A percentile compares a stretch with the other conserved stretches of the same genome.
These are phyloP conservation scores for Abelmoschus esculentus DNA, from an alignment of 345 rosid genomes.

Conservation along the genomic window DNA sequence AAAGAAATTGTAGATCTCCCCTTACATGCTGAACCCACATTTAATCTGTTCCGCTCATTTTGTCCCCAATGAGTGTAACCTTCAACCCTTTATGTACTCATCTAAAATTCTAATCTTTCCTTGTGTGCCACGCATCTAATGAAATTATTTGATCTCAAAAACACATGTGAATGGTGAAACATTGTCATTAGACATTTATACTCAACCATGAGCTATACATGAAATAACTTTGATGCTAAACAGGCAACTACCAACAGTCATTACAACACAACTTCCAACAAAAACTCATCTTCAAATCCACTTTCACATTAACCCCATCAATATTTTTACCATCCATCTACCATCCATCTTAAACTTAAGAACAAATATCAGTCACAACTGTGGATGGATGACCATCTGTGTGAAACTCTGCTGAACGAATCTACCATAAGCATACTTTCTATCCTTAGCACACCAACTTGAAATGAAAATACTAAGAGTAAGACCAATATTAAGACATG, in stretches of 20 bases:
- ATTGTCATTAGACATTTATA: not conserved
- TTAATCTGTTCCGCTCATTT: not conserved
- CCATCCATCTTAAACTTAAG: not conserved
- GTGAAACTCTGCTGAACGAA: not conserved
- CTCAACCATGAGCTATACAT: not conserved
- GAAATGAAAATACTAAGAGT: not conserved
- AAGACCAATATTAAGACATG: not conserved
- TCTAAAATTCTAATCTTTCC: not conserved
- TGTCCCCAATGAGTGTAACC: not conserved
- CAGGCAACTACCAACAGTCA: not conserved
- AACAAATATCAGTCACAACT: not conserved
- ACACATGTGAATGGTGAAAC: not conserved
- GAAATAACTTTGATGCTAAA: not conserved
- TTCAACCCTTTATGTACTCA: not conserved
- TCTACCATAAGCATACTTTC: not conserved
- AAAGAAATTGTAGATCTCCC: not conserved
- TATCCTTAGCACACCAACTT: not conserved
- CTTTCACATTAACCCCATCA: not conserved
- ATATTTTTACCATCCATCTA: not conserved
- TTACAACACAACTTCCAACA: not conserved
- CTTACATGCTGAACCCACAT: not conserved
- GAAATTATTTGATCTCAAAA: not conserved
- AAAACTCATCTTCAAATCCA: not conserved
- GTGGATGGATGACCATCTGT: not conserved
- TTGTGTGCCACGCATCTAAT: not conserved